Conservation (phyloP, 1,284 basidiomycete genomes). For the Inonotus hispidus region DNA sequence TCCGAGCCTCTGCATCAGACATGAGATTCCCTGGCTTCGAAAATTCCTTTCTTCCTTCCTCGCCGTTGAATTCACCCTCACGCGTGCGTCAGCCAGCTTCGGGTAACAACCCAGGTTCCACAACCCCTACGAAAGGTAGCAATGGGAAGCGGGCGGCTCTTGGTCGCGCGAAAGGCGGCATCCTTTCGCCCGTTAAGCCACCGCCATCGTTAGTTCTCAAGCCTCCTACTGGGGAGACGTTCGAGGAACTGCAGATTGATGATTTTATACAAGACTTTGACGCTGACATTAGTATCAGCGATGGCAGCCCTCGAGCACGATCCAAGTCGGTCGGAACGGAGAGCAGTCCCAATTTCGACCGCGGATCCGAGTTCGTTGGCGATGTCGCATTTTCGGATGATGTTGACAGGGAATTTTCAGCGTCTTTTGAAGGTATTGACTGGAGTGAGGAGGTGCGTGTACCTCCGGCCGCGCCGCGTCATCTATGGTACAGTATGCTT, state of each 20-base stretch:
- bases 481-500: slow-evolving; percentile 1
- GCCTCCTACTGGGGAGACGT: background rate
- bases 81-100: slow-evolving; percentile 12
- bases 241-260: slow-evolving; percentile 3
- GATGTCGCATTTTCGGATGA: slow-evolving; percentile 7
- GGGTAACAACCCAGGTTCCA: slow-evolving; percentile 20
- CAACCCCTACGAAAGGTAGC: slow-evolving; percentile 20
- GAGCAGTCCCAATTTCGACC: slow-evolving; percentile 8
- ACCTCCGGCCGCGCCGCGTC: slow-evolving; percentile 5
- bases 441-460: slow-evolving; percentile 51
- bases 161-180: background rate
- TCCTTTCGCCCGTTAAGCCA: slow-evolving; percentile 5
- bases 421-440: slow-evolving; percentile 27
- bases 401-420: background rate
- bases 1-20: slow-evolving; percentile 6
- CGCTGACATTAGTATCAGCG: slow-evolving; percentile 2
- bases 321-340: background rate
- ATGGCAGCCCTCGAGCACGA: background rate
- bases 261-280: slow-evolving; percentile 17
- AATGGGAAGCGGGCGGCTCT: background rate
- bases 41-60: slow-evolving; percentile 30
- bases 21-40: slow-evolving; percentile 30
- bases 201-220: background rate
- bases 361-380: background rate
- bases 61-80: slow-evolving; percentile 19